Percentiles rank a stretch among this genome's conserved stretches.
These are phyloP conservation scores for Quercus phellos DNA, from an alignment of 331 rosid genomes.

Conservation along the genomic window DNA sequence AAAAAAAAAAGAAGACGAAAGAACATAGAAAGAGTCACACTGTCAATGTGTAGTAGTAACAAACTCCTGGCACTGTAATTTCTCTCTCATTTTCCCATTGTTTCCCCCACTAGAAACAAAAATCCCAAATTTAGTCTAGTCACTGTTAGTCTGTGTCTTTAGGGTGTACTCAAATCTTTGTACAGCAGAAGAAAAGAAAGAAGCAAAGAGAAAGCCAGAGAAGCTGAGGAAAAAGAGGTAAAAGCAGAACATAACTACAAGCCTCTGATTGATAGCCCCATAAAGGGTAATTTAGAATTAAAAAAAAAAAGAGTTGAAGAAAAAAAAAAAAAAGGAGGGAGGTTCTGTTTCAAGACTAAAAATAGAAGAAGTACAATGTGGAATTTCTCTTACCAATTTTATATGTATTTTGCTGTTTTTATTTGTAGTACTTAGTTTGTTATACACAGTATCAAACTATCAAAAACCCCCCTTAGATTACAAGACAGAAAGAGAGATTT, in stretches of 20 bases:
- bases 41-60: constrained; percentile 38
- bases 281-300: constrained; percentile 27
- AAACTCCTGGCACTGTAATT: constrained; percentile 37
- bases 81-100: background rate
- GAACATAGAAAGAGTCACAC: constrained; percentile 34
- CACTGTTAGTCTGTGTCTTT: constrained; percentile 34
- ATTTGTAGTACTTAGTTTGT: constrained; percentile 36
- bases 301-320: constrained; percentile 1
- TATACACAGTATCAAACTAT: constrained; percentile 29
- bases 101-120: constrained; percentile 24
- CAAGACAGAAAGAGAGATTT: constrained; percentile 36
- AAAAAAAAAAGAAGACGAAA: background rate
- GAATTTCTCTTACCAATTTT: constrained; percentile 17
- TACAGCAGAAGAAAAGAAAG: constrained; percentile 39
- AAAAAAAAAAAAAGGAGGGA: background rate
- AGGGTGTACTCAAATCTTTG: constrained; percentile 45
- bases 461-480: background rate
- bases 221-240: constrained; percentile 18
- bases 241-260: constrained; percentile 26
- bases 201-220: constrained; percentile 15
- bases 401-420: constrained; percentile 23
- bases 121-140: constrained; percentile 25
- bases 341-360: constrained; percentile 1
- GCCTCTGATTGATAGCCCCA: constrained; percentile 35
- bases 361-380: constrained; percentile 13